Percentiles rank a stretch among this genome's conserved stretches.
These are phyloP conservation scores for Ceriops decandra DNA, from an alignment of 345 rosid genomes.

Conservation along the genomic window DNA sequence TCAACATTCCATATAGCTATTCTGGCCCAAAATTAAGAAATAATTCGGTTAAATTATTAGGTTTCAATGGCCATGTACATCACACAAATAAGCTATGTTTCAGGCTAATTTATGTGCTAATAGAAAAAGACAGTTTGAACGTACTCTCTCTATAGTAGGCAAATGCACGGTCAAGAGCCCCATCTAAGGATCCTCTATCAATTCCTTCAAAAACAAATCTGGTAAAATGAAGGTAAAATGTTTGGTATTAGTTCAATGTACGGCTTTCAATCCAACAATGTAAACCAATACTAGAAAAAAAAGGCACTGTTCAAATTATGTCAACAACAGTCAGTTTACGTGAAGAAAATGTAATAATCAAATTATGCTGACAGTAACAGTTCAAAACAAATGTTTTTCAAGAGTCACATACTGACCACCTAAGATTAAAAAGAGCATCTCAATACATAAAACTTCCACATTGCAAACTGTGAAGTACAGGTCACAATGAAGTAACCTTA, in stretches of 20 bases:
- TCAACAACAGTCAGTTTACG: not conserved
- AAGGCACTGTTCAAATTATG: not conserved
- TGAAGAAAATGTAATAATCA: not conserved
- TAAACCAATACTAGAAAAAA: not conserved
- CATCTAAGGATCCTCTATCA: conserved; percentile 49
- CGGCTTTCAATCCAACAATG: not conserved
- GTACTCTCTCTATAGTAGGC: conserved; percentile 40
- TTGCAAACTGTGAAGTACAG: no score
- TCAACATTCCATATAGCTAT: not conserved
- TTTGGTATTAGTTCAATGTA: not conserved
- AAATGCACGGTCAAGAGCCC: conserved; percentile 53
- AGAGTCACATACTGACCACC: no score
- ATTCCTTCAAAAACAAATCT: conserved; percentile 60
- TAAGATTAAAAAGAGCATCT: no score
- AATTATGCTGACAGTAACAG: no score
- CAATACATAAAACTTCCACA: no score
- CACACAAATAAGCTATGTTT: not conserved
- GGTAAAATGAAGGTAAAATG: not conserved
- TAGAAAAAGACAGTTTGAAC: conserved; percentile 7
- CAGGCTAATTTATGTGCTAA: not conserved
- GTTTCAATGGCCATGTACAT: not conserved
- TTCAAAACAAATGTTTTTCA: no score
- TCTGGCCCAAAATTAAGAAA: not conserved
- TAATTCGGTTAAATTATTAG: no score
- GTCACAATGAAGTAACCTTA: no score